A percentile compares a stretch with the other conserved stretches of the same genome.
phyloP scores from a whole-genome alignment of 768 basidiomycete genomes.

The Mycena latifolia region DNA sequence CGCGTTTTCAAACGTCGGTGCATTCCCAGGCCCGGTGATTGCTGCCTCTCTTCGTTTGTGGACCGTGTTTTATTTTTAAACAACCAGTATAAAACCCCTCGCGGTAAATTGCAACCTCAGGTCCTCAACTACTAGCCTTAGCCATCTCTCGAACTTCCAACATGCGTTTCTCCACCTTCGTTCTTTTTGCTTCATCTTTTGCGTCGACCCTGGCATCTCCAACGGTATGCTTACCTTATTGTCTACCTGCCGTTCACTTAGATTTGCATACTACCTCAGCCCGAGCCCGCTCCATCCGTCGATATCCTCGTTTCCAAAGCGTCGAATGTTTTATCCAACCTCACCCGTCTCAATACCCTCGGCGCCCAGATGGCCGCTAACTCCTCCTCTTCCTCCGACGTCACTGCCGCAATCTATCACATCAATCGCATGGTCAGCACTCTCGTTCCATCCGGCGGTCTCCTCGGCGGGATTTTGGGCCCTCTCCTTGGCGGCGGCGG shows the following conservation, averaged over 20 bases:
- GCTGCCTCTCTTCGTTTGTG: neutral
- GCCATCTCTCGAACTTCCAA: too few relatives aligned
- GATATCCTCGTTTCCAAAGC: slow-evolving; percentile 9
- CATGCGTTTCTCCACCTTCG: slow-evolving; percentile 29
- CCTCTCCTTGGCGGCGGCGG: slow-evolving; percentile 14
- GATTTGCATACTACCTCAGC: neutral
- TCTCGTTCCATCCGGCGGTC: slow-evolving; percentile 11
- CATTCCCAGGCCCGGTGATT: slow-evolving; percentile 3
- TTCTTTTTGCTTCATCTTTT: slow-evolving; percentile 22
- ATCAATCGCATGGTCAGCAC: slow-evolving; percentile 7
- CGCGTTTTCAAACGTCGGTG: slow-evolving; percentile 19
- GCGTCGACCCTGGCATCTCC: slow-evolving; percentile 22
- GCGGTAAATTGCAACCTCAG: neutral
- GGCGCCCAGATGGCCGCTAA: slow-evolving; percentile 6
- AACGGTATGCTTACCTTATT: neutral
- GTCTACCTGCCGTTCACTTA: neutral
- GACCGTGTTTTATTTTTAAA: neutral
- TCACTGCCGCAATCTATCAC: slow-evolving; percentile 1
- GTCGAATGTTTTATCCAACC: neutral
- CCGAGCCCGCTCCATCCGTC: neutral
- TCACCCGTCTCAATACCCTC: slow-evolving; percentile 15
- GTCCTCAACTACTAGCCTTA: neutral
- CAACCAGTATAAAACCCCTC: slow-evolving; percentile 10
- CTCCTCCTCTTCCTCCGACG: slow-evolving; percentile 2
- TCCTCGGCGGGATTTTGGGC: slow-evolving; percentile 21